A percentile compares a stretch with the other conserved stretches of the same genome.
Conservation (phyloP, 1,284 basidiomycete species). For the Inonotus obliquus region DNA sequence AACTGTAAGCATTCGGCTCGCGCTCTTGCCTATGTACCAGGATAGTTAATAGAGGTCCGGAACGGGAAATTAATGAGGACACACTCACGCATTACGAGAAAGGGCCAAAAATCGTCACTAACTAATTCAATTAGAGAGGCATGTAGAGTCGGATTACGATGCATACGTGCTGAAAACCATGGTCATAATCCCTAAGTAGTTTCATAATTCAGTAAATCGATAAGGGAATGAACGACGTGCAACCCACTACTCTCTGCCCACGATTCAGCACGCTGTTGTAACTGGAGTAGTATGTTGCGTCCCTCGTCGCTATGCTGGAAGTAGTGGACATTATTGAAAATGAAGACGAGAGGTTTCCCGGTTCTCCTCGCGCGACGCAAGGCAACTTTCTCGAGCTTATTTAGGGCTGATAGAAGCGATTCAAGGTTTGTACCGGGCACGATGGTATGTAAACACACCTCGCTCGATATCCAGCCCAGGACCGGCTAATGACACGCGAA, state of each 20-base stretch:
- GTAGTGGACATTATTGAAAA: conserved; percentile 59
- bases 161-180: conserved; percentile 75
- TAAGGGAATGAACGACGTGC: conserved; percentile 16
- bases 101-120: conserved; percentile 80
- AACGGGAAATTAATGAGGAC: neutral
- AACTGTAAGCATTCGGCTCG: conserved; percentile 73
- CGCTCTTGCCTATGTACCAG: conserved; percentile 51
- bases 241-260: conserved; percentile 70
- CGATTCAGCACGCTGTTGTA: conserved; percentile 49
- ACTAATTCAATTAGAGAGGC: conserved; percentile 15
- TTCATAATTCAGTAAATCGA: conserved; percentile 2
- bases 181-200: conserved; percentile 61
- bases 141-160: neutral
- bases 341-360: conserved; percentile 67
- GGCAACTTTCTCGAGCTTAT: conserved; percentile 85
- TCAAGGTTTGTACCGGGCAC: neutral
- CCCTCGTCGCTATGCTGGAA: conserved; percentile 44
- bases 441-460: conserved; percentile 36
- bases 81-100: conserved; percentile 55
- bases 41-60: neutral
- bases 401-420: conserved; percentile 47
- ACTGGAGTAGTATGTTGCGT: conserved; percentile 40
- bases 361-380: conserved; percentile 52
- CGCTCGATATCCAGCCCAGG: conserved; percentile 81
- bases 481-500: conserved; percentile 44